Evolutionary conservation across 1,139 yeast species (phyloP), one percentile per base, ranked within the genome.

Genomic region (Suhomyces maxii): DNA sequence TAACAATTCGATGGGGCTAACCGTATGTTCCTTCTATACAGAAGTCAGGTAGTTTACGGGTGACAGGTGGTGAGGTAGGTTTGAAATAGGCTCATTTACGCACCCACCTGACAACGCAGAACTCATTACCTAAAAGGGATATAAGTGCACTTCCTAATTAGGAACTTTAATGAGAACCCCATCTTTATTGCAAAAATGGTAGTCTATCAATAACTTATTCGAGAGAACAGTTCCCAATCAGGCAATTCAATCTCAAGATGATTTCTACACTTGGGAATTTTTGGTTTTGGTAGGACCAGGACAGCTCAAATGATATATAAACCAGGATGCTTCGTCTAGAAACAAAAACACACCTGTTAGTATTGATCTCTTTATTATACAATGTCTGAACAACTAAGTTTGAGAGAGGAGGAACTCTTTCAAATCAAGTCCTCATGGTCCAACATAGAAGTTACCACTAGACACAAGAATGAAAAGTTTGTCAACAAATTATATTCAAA

Each of bases 371-470:
- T 30, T 18, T 25, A 33, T 33, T 34, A 18, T 28, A 11, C 31
- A 28, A 47, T 47, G 50, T 26, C 50, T 26, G 45, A 43, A 31
- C 47, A 41, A 30, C 42, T 47, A 37, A 43, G 41, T 40, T 47
- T 47, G 36, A 40, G 45, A 31, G 44, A 37, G 26, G 47, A 44
- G 25, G 60, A 58, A 26, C 52, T 52, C 44, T 44, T 42, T 30
- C 50, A 47, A 36, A 46, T 69, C 41, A 63, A 64, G 55, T 55
- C 57, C 37, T 67, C 73, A 28, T 71, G 77, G 77, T 56, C 60
- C 13, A 60, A 57, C 38, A 59, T 68, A 12, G 64, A 64, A 51
- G 53, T 59, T 26, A 61, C 65, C 45, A 61, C 62, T 47, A 61
- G 58, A 47, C 67, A 67, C 49, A 69, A 63, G 47, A 60, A 61